Conservation (phyloP, 2,329 filamentous ascomycete genomes). For the Penicillium sp. region DNA sequence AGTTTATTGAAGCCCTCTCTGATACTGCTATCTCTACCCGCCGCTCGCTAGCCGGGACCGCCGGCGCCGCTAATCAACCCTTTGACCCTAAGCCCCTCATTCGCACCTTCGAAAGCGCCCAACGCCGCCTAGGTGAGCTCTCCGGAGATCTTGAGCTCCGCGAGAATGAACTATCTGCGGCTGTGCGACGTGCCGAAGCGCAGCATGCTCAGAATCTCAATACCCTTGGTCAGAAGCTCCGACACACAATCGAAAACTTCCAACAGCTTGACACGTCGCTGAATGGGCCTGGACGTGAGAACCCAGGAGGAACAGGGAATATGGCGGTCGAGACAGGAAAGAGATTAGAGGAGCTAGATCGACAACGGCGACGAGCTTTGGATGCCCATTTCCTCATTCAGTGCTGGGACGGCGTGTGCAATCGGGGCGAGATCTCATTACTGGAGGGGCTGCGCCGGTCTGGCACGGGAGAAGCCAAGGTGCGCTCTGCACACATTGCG, state of each 20-base stretch:
- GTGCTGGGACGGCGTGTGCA: conserved; percentile 94
- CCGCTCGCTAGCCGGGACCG: conserved; percentile 62
- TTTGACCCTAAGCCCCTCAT: conserved; percentile 98
- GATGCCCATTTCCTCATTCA: conserved; percentile 95
- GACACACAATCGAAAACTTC: conserved; percentile 88
- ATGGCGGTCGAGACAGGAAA: conserved; percentile 94
- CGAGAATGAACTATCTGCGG: conserved; percentile 86
- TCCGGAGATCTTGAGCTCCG: conserved; percentile 80
- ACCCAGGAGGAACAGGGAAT: conserved; percentile 64
- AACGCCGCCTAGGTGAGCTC: conserved; percentile 51
- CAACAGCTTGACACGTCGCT: conserved; percentile 83
- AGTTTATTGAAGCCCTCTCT: conserved; percentile 92
- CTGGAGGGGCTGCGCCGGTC: conserved; percentile 84
- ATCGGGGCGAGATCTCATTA: conserved; percentile 80
- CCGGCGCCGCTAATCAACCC: conserved; percentile 43
- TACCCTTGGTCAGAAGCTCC: conserved; percentile 81
- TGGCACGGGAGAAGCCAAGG: conserved; percentile 85
- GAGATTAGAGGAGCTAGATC: conserved; percentile 87
- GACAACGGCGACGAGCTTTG: conserved; percentile 82
- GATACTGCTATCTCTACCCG: conserved; percentile 77
- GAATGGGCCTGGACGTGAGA: conserved; percentile 56
- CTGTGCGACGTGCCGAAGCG: conserved; percentile 84
- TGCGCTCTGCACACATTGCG: conserved; percentile 89
- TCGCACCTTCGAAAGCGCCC: conserved; percentile 79
- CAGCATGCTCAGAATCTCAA: conserved; percentile 91